A percentile compares a stretch with the other conserved stretches of the same genome.
Conservation (phyloP, 257 asterid species). For the Przewalskia tangutica region DNA sequence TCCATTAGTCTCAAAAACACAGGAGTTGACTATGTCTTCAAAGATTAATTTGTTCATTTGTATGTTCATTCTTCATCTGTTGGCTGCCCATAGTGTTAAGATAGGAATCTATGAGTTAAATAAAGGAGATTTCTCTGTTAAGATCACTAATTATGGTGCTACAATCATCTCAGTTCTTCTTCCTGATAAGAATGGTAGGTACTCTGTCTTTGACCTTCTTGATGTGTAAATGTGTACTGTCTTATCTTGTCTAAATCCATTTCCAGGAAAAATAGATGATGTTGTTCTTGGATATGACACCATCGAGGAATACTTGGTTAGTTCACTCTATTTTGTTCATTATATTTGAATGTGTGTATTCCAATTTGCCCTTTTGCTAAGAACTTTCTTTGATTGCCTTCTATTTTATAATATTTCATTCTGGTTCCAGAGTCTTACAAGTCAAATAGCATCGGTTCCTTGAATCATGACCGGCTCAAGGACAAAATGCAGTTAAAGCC, state of each 20-base stretch:
- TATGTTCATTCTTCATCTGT: no score
- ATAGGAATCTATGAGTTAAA: no score
- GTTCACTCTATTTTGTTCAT: background rate
- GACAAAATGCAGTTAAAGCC: background rate
- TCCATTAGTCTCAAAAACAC: background rate
- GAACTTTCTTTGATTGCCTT: background rate
- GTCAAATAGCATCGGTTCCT: background rate
- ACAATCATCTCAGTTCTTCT: constrained; percentile 58
- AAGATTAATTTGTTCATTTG: no score
- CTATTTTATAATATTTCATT: background rate
- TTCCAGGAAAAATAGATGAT: constrained; percentile 6
- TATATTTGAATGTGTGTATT: background rate
- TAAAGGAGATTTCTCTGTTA: constrained; percentile 9
- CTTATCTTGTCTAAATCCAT: background rate
- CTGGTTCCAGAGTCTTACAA: background rate
- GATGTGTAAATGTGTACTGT: background rate
- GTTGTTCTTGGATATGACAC: constrained; percentile 19
- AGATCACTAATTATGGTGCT: constrained; percentile 73
- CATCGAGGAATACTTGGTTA: constrained; percentile 7
- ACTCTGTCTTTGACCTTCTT: background rate
- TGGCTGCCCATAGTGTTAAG: no score
- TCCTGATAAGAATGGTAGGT: constrained; percentile 38
- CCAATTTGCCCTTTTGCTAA: background rate
- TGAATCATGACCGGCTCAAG: background rate
- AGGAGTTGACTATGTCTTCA: background rate